These are phyloP conservation scores for Nectriaceae sp. DNA, from an alignment of 2,329 filamentous ascomycete genomes.

Conservation along the genomic window DNA sequence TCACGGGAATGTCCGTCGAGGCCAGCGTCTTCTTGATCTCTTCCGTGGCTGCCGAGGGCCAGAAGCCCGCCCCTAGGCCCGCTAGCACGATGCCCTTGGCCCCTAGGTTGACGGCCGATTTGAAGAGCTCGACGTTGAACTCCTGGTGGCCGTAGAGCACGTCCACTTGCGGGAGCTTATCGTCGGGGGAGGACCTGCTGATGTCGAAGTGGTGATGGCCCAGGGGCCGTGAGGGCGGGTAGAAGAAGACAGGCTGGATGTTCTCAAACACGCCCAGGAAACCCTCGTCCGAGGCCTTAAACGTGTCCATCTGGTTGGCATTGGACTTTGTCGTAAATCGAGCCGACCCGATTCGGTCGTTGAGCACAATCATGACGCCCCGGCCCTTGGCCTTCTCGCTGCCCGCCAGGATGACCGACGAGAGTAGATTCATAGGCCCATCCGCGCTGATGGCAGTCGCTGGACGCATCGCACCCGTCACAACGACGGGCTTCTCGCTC, in stretches of 20 bases:
- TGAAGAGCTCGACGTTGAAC: conserved; percentile 48
- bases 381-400: conserved; percentile 46
- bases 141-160: conserved; percentile 59
- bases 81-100: conserved; percentile 58
- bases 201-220: conserved; percentile 48
- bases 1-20: conserved; percentile 48
- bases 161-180: conserved; percentile 54
- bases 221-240: conserved; percentile 49
- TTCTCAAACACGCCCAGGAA: conserved; percentile 60
- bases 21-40: conserved; percentile 47
- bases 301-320: conserved; percentile 64
- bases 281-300: conserved; percentile 58
- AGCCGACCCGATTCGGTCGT: conserved; percentile 59
- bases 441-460: conserved; percentile 64
- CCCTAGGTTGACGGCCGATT: conserved; percentile 49
- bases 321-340: conserved; percentile 64
- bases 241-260: conserved; percentile 62
- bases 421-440: conserved; percentile 62
- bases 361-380: conserved; percentile 61
- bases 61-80: conserved; percentile 55
- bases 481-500: conserved; percentile 59
- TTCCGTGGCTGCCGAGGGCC: conserved; percentile 39
- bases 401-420: conserved; percentile 58
- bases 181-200: conserved; percentile 15
- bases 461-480: conserved; percentile 65